These are phyloP conservation scores for Epichloe scottii DNA, from an alignment of 2,329 filamentous ascomycete genomes.

Conservation along the genomic window DNA sequence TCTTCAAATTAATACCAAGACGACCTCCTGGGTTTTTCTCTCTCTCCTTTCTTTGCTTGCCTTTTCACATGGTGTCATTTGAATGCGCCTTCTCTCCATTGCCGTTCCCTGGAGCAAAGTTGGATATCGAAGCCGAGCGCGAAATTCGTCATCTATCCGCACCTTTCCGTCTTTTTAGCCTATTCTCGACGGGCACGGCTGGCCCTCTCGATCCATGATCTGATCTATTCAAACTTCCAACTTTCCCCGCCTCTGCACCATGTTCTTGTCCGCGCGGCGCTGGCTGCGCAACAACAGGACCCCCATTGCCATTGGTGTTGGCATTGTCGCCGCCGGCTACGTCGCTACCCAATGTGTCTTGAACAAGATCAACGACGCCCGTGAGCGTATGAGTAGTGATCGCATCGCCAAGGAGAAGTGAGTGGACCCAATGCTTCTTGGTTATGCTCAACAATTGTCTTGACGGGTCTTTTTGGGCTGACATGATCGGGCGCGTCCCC, in stretches of 20 bases:
- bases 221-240: neutral
- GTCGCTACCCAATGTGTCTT: slow-evolving; percentile 86
- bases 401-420: slow-evolving; percentile 96
- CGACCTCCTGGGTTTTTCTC: neutral
- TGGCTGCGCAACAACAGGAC: slow-evolving; percentile 91
- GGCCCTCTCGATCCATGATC: slow-evolving; percentile 1
- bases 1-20: no score
- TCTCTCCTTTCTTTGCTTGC: neutral
- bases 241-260: slow-evolving; percentile 16
- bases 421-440: slow-evolving; percentile 14
- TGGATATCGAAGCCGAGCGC: neutral
- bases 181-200: neutral
- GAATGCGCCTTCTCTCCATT: neutral
- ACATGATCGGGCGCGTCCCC: neutral
- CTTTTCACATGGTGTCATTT: neutral
- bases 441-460: neutral
- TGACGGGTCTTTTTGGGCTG: neutral
- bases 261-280: slow-evolving; percentile 63
- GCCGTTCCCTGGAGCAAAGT: neutral
- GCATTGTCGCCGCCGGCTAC: slow-evolving; percentile 81
- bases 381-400: slow-evolving; percentile 93
- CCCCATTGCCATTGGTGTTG: slow-evolving; percentile 75
- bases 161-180: neutral
- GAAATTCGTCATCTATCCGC: neutral
- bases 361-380: slow-evolving; percentile 80